Percentiles rank a stretch among this genome's conserved stretches.
Evolutionary conservation across 805 yeast genomes (phyloP).

Genomic region (Saccharomycopsis vini): DNA sequence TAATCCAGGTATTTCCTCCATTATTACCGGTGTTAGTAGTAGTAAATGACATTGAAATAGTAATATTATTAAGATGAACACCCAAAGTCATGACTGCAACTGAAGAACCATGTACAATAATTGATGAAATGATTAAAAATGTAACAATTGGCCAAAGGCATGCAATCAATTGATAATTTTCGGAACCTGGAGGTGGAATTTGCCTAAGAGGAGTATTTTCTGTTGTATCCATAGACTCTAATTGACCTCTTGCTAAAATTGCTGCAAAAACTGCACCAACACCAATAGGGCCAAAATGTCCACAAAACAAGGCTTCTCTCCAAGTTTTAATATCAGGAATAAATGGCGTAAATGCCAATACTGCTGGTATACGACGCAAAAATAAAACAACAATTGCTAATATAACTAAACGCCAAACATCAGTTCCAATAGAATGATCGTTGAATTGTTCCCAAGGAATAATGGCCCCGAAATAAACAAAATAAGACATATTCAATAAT

Average conservation of each 20-base stretch:
- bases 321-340: slow-evolving; percentile 84
- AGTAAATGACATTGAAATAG: slow-evolving; percentile 85
- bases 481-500: slow-evolving; percentile 73
- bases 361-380: slow-evolving; percentile 77
- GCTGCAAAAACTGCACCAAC: slow-evolving; percentile 88
- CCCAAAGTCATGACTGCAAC: slow-evolving; percentile 74
- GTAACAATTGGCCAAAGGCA: slow-evolving; percentile 77
- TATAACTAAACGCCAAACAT: slow-evolving; percentile 72
- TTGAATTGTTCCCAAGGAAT: slow-evolving; percentile 83
- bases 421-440: slow-evolving; percentile 47
- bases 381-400: slow-evolving; percentile 67
- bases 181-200: slow-evolving; percentile 37
- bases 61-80: slow-evolving; percentile 81
- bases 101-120: slow-evolving; percentile 85
- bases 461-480: slow-evolving; percentile 84
- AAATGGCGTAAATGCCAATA: slow-evolving; percentile 61
- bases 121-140: slow-evolving; percentile 72
- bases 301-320: slow-evolving; percentile 91
- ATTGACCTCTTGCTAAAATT: slow-evolving; percentile 63
- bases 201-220: slow-evolving; percentile 49
- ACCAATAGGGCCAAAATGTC: slow-evolving; percentile 95
- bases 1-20: slow-evolving; percentile 64
- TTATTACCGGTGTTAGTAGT: slow-evolving; percentile 47
- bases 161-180: slow-evolving; percentile 52
- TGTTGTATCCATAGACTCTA: slow-evolving; percentile 43